Evolutionary conservation across 1,139 yeast species (phyloP), one percentile per base, ranked within the genome.

Genomic region (Saccharomyces pastorianus): DNA sequence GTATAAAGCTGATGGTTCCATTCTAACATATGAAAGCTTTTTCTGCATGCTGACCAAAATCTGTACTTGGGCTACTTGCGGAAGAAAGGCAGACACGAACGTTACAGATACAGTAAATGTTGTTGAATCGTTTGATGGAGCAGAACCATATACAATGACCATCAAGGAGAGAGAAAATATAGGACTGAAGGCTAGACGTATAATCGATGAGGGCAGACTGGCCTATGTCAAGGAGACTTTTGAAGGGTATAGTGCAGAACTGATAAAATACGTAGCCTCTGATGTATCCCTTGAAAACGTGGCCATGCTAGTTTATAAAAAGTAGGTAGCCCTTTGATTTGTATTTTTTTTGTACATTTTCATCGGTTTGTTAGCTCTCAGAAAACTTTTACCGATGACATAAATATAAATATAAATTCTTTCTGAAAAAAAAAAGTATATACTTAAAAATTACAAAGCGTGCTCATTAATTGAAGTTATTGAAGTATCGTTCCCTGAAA

Each of bases 11-110:
- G 48, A 50, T 14, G 50, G 50, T 14, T 60, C 66, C 0, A 61
- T 56, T 25, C 51, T 64, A 28, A 51, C 60, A 54, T 64, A 61
- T 53, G 31, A 64, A 49, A 27, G 58, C 48, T 51, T 73, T 59
- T 87, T 89, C 63, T 67, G 67, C 5, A 76, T 77, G 9, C 68
- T 89, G 52, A 78, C 79, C 56, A 84, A 81, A 64, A 75, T 87
- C 69, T 87, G 85, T 8, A 83, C 96, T 2, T 90, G 96, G 96
- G 96, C 96, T 0, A 88, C 91, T 0, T 82, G 84, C 61, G 95
- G 95, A 1, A 64, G 74, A 13, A 70, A 78, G 51, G 75, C 75
- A 1, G 76, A 73, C 4, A 60, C 68, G 57, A 63, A 63, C 1
- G 75, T 71, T 48, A 64, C 66, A 4, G 74, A 69, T 27, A 72